These are phyloP conservation scores for Suhomyces bribrorum DNA, from an alignment of 1,139 yeast species.

Conservation along the genomic window DNA sequence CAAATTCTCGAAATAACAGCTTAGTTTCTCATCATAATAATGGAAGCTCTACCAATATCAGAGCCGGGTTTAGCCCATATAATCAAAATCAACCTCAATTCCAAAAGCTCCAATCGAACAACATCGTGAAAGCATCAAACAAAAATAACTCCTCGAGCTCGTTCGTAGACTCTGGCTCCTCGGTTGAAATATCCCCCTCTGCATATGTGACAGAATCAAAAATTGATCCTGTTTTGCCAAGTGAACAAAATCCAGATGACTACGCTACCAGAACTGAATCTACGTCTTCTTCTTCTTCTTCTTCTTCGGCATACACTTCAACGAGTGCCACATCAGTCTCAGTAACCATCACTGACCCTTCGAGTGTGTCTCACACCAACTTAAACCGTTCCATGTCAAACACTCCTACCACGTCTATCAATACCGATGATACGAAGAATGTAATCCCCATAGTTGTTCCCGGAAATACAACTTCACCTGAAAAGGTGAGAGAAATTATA, in stretches of 20 bases:
- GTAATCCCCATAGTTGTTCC: neutral
- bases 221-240: neutral
- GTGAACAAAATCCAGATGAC: neutral
- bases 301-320: slow-evolving; percentile 11
- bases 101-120: slow-evolving; percentile 12
- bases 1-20: slow-evolving; percentile 6
- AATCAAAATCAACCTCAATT: slow-evolving; percentile 4
- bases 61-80: slow-evolving; percentile 8
- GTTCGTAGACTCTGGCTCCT: slow-evolving; percentile 8
- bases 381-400: slow-evolving; percentile 33
- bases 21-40: slow-evolving; percentile 5
- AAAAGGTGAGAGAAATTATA: neutral
- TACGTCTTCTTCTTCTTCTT: slow-evolving; percentile 10
- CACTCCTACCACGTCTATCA: slow-evolving; percentile 42
- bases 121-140: slow-evolving; percentile 18
- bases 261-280: slow-evolving; percentile 4
- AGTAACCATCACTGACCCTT: slow-evolving; percentile 17
- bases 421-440: slow-evolving; percentile 18
- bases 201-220: slow-evolving; percentile 1
- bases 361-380: slow-evolving; percentile 26
- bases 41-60: slow-evolving; percentile 3
- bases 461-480: slow-evolving; percentile 6
- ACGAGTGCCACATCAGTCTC: slow-evolving; percentile 10
- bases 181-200: slow-evolving; percentile 5
- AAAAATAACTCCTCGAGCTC: slow-evolving; percentile 23